A percentile compares a stretch with the other conserved stretches of the same genome.
Conservation (phyloP, 2,329 filamentous ascomycete species). For the Aspergillus transmontanensis region DNA sequence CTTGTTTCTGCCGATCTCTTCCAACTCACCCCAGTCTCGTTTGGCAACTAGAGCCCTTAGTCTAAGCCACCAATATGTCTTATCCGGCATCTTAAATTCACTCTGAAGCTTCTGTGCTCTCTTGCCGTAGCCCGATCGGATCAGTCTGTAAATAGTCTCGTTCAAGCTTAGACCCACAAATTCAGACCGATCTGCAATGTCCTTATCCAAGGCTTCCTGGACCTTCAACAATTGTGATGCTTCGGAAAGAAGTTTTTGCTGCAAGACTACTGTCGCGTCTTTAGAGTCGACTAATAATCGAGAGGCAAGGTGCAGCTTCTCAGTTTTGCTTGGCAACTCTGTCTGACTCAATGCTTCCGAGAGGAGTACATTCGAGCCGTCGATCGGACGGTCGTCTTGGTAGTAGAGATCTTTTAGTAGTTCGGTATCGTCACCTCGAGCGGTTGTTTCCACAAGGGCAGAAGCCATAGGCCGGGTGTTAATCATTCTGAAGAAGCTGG, state of each 20-base stretch:
- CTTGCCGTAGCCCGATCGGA: constrained; percentile 78
- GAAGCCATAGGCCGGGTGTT: constrained; percentile 83
- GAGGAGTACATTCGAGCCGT: constrained; percentile 85
- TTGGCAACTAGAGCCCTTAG: constrained; percentile 86
- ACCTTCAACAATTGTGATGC: constrained; percentile 76
- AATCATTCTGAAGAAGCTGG: constrained; percentile 89
- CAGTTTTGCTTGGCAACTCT: constrained; percentile 68
- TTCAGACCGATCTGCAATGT: constrained; percentile 63
- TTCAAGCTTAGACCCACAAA: constrained; percentile 87
- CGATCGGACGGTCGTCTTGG: constrained; percentile 87
- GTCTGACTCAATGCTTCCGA: constrained; percentile 78
- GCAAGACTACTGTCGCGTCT: constrained; percentile 66
- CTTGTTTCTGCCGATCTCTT: constrained; percentile 73
- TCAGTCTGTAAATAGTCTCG: constrained; percentile 87
- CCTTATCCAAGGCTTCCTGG: constrained; percentile 84
- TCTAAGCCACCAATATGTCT: constrained; percentile 83
- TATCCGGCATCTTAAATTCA: constrained; percentile 92
- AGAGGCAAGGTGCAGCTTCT: constrained; percentile 85
- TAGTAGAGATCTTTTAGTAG: constrained; percentile 96
- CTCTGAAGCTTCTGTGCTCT: constrained; percentile 83
- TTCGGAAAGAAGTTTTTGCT: constrained; percentile 77
- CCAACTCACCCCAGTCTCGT: constrained; percentile 88
- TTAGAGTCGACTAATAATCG: constrained; percentile 83
- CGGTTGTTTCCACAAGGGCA: constrained; percentile 84
- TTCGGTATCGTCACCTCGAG: constrained; percentile 74